Conservation (phyloP, 2,329 filamentous ascomycete species). For the Metarhizium guizhouense region DNA sequence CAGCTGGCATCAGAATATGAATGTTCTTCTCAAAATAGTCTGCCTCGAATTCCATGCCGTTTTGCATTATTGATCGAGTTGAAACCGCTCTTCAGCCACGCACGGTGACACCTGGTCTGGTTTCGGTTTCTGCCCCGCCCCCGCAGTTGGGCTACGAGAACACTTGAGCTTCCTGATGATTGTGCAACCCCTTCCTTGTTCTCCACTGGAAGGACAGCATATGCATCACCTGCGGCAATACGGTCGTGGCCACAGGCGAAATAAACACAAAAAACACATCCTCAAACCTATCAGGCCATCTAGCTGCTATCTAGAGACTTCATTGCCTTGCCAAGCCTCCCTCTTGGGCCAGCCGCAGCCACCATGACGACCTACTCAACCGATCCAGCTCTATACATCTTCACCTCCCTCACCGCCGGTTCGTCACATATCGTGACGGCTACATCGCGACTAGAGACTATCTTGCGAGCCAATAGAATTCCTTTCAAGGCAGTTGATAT, state of each 20-base stretch:
- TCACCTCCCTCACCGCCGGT: constrained; percentile 90
- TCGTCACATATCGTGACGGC: constrained; percentile 95
- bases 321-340: background rate
- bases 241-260: background rate
- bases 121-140: constrained; percentile 7
- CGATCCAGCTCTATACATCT: constrained; percentile 78
- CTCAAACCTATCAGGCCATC: background rate
- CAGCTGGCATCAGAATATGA: too few species aligned
- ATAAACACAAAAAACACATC: background rate
- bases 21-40: background rate
- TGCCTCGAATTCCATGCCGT: too few species aligned
- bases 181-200: background rate
- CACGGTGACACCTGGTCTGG: background rate
- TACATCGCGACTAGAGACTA: constrained; percentile 90
- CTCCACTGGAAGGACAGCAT: background rate
- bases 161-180: background rate
- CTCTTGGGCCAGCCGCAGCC: background rate
- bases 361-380: constrained; percentile 38
- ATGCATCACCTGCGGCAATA: background rate
- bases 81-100: background rate
- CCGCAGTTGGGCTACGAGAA: constrained; percentile 7
- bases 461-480: constrained; percentile 88
- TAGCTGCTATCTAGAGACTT: background rate
- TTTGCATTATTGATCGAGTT: background rate
- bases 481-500: constrained; percentile 90